Evolutionary conservation across 1,139 yeast genomes (phyloP), one percentile per base, ranked within the genome.

Genomic region (Debaryomyces sp.): DNA sequence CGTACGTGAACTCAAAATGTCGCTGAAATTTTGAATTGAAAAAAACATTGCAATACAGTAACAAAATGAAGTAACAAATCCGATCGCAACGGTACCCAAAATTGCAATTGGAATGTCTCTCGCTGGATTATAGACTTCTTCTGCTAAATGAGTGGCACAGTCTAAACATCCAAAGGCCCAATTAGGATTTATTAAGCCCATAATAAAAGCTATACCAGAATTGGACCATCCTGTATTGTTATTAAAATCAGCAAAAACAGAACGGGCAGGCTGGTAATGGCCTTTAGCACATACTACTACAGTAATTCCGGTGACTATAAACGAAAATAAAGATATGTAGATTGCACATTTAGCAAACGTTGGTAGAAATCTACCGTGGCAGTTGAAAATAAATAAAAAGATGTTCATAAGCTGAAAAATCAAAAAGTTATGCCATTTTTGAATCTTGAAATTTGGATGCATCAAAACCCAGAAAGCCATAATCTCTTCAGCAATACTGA

Each of bases 401-500:
- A 64, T 41, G 48, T 72, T 73, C 46, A 70, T 59, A 21, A 71
- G 45, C 54, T 73, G 82, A 60, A 78, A 81, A 38, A 76, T 68
- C 6, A 81, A 72, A 54, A 81, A 81, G 13, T 79, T 74, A 54
- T 78, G 75, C 86, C 87, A 82, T 48, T 71, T 70, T 50, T 75
- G 53, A 18, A 71, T 64, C 4, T 62, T 71, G 49, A 71, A 77
- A 27, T 68, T 72, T 3, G 81, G 78, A 52, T 78, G 78, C 40
- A 57, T 62, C 52, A 80, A 61, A n/a, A 72, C 70, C 68, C 79
- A 80, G 65, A 81, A 72, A 1, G 83, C 85, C 58, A 80, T 71
- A 27, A 78, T 58, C 47, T 75, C 73, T 38, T 70, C 66, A 23
- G 84, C 81, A 46, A 81, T 70, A 9, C 82, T 70, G 40, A 80